Conservation (phyloP, 768 basidiomycete genomes). For the Tulasnella sp. region DNA sequence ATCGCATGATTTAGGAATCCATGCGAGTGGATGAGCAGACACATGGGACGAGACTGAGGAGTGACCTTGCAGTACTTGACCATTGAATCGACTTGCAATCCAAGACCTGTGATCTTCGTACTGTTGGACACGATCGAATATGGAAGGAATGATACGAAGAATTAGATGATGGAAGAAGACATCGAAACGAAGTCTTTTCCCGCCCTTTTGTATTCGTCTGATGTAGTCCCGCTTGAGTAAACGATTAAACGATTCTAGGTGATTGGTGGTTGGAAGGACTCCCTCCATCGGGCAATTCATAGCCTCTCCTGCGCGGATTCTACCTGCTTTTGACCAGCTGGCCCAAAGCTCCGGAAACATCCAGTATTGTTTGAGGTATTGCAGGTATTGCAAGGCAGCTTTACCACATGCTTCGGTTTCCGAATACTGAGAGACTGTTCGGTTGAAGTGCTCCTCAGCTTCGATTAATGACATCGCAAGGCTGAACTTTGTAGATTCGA, state of each 20-base stretch:
- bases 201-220: slow-evolving; percentile 21
- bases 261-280: slow-evolving; percentile 31
- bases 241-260: slow-evolving; percentile 31
- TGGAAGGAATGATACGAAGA: slow-evolving; percentile 19
- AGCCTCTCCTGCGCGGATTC: slow-evolving; percentile 20
- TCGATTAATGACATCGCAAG: background rate
- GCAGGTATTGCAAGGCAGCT: slow-evolving; percentile 19
- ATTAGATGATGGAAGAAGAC: slow-evolving; percentile 21
- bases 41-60: too few relatives aligned
- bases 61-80: too few relatives aligned
- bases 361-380: slow-evolving; percentile 23
- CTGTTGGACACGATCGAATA: too few relatives aligned
- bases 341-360: slow-evolving; percentile 23
- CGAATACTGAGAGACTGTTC: background rate
- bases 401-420: background rate
- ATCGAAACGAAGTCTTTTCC: slow-evolving; percentile 26
- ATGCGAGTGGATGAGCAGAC: too few relatives aligned
- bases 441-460: background rate
- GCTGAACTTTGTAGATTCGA: slow-evolving; percentile 16
- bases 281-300: slow-evolving; percentile 21
- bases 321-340: slow-evolving; percentile 27
- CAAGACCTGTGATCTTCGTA: too few relatives aligned
- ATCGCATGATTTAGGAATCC: too few relatives aligned
- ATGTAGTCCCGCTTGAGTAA: slow-evolving; percentile 26
- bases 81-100: too few relatives aligned